A percentile compares a stretch with the other conserved stretches of the same genome.
Conservation (phyloP, 306 rosid species). For the Citrullus colocynthis region DNA sequence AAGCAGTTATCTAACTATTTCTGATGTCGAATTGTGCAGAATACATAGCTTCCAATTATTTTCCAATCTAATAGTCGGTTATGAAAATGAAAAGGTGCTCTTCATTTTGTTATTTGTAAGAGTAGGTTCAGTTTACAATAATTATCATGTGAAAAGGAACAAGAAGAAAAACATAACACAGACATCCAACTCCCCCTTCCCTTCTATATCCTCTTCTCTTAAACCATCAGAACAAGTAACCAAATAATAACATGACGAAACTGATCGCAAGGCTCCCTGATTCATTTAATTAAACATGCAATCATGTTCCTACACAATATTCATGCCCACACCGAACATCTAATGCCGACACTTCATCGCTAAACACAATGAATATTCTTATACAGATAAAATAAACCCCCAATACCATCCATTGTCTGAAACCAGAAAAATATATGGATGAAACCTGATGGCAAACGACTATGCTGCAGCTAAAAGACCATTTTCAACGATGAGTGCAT, state of each 20-base stretch:
- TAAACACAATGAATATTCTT: background rate
- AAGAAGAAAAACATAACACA: background rate
- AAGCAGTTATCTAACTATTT: background rate
- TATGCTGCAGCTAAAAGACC: background rate
- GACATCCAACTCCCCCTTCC: background rate
- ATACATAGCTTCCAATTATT: background rate
- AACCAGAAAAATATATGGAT: background rate
- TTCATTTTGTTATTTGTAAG: background rate
- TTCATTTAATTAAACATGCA: background rate
- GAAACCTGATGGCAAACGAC: constrained; percentile 12
- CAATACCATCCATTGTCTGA: constrained; percentile 3
- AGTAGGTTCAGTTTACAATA: background rate
- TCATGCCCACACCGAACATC: background rate
- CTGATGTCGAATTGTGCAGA: background rate
- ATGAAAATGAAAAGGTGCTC: background rate
- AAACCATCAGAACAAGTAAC: background rate
- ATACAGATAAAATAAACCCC: constrained; percentile 1
- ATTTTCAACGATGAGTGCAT: background rate
- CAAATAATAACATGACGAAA: background rate
- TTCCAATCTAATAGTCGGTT: background rate
- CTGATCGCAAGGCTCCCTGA: background rate
- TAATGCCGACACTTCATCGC: background rate
- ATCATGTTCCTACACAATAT: background rate
- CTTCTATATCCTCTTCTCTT: background rate
- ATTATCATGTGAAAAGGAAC: background rate